Evolutionary conservation across 495 filamentous ascomycete species (phyloP), one percentile per base, ranked within the genome.

Genomic region (Podospora pseudocomata): DNA sequence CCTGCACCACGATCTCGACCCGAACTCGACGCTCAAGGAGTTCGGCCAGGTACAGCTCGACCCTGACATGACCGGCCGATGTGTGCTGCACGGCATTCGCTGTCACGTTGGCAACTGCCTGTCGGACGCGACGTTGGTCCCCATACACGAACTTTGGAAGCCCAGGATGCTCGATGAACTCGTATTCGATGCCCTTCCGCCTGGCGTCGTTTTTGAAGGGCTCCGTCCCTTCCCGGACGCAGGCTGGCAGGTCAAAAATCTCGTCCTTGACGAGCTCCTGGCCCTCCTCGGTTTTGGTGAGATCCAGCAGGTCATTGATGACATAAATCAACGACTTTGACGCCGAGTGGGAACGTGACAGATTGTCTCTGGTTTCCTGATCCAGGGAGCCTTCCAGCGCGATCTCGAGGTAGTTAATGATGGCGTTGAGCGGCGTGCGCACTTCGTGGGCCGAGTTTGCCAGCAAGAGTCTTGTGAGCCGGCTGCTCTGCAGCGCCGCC

Each of bases 381-480:
- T 97, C 93, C 2, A 97, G 82, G 0, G 87, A 79, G 2, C 92
- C 92, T 76, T 98, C 94, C 3, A 98, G 80, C 0, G 94, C 94
- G 70, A 97, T 97, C 73, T 98, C 94, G 2, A 98, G 81, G 67
- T 95, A 97, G 72, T 98, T 98, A 75, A 98, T 95, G 73, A 98
- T 96, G 23, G 94, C 94, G 76, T 97, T 97, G 4, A 98, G 80
- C 0, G 94, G 94, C 0, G 94, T 98, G 34, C 94, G 90, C 18
- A 98, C 92, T 81, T 97, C 94, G 72, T 98, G 94, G 0, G 94
- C 94, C 0, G 93, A 96, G 73, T 98, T 97, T 11, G 94, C 92
- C 2, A 97, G 82, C 11, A 98, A 78, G 16, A 98, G 79, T 60
- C 87, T 83, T 2, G 92, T 97, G 19, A 98, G 80, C 56, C 92